Evolutionary conservation across 148 eudicot species (phyloP).

Genomic region (Vaccinium darrowii): DNA sequence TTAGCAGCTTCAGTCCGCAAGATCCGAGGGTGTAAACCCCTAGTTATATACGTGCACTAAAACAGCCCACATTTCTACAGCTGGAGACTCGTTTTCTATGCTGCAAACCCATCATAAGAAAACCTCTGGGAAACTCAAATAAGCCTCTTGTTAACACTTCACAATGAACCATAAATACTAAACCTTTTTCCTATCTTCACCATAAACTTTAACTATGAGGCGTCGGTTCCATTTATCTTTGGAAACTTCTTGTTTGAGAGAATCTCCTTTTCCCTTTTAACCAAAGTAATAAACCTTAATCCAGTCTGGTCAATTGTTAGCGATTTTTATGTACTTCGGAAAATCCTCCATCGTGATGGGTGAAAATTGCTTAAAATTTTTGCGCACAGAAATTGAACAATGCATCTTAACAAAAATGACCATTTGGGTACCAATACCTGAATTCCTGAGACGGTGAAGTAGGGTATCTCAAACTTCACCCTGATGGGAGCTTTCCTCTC

Average conservation of each 20-base stretch:
- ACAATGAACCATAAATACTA: not conserved
- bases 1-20: not conserved
- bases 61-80: not conserved
- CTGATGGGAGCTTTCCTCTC: conserved; percentile 87
- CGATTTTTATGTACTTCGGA: not conserved
- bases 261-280: not conserved
- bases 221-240: not conserved
- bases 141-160: not conserved
- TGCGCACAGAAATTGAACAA: not conserved
- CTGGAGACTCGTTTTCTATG: not conserved
- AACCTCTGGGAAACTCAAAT: not conserved
- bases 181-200: not conserved
- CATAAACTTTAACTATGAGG: not conserved
- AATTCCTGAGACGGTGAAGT: conserved; percentile 93
- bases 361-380: not conserved
- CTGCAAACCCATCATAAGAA: not conserved
- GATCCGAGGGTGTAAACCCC: not conserved
- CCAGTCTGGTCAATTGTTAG: not conserved
- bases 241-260: not conserved
- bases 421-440: conserved; percentile 50
- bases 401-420: not conserved
- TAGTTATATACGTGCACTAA: not conserved
- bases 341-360: conserved; percentile 10
- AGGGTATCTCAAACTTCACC: conserved; percentile 94
- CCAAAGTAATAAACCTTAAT: not conserved